Evolutionary conservation across 1,284 basidiomycete genomes (phyloP).

Genomic region (Cutaneotrichosporon sp.): DNA sequence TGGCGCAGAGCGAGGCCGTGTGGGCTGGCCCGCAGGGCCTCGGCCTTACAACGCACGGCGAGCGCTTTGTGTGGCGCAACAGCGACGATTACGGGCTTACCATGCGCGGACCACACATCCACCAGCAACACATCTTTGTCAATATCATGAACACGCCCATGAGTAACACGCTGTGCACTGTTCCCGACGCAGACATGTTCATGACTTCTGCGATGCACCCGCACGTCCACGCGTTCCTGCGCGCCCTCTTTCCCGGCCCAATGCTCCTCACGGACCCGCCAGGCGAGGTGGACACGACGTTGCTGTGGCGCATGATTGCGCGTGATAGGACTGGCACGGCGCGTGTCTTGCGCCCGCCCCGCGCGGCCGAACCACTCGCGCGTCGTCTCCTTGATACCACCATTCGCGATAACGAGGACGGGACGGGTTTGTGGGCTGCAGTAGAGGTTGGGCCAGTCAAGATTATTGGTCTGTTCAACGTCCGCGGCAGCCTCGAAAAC

Average conservation of each 20-base stretch:
- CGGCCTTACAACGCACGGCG: background rate
- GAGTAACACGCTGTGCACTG: slow-evolving; percentile 24
- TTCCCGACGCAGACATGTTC: slow-evolving; percentile 41
- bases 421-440: slow-evolving; percentile 9
- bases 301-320: slow-evolving; percentile 17
- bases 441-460: background rate
- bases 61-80: slow-evolving; percentile 16
- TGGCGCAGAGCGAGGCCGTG: slow-evolving; percentile 32
- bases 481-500: background rate
- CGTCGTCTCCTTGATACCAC: background rate
- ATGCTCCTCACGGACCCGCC: slow-evolving; percentile 32
- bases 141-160: slow-evolving; percentile 30
- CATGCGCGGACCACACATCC: slow-evolving; percentile 14
- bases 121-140: slow-evolving; percentile 26
- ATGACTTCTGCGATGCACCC: slow-evolving; percentile 23
- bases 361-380: slow-evolving; percentile 2
- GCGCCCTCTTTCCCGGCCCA: slow-evolving; percentile 31
- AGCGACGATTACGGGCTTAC: slow-evolving; percentile 34
- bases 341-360: background rate
- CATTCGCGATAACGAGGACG: slow-evolving; percentile 4
- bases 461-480: slow-evolving; percentile 7
- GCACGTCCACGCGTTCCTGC: slow-evolving; percentile 29
- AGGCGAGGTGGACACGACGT: slow-evolving; percentile 11
- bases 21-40: slow-evolving; percentile 24
- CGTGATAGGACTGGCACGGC: background rate